Conservation (phyloP, 371 early-diverging fungal species). For the Apophysomyces sp. region DNA sequence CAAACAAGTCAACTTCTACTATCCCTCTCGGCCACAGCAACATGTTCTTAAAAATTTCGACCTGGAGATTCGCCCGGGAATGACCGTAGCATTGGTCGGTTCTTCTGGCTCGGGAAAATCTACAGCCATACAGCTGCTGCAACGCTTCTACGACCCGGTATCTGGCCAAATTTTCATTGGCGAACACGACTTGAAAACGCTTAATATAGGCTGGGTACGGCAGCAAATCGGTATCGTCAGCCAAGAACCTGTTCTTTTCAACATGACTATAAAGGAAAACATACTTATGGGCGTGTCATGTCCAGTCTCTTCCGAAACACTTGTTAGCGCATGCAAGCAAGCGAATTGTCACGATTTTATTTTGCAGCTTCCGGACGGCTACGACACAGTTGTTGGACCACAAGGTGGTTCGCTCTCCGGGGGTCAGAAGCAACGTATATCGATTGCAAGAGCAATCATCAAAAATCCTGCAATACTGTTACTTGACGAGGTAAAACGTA, state of each 20-base stretch:
- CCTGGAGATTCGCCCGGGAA: slow-evolving; percentile 59
- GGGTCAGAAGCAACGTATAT: slow-evolving; percentile 62
- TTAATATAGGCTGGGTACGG: slow-evolving; percentile 42
- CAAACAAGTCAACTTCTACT: slow-evolving; percentile 64
- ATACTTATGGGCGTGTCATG: slow-evolving; percentile 38
- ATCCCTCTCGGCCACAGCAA: slow-evolving; percentile 72
- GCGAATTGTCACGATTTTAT: slow-evolving; percentile 78
- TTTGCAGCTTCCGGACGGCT: slow-evolving; percentile 65
- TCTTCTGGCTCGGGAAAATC: slow-evolving; percentile 69
- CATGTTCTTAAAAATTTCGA: slow-evolving; percentile 62
- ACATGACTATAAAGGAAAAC: slow-evolving; percentile 27
- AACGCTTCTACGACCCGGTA: slow-evolving; percentile 64
- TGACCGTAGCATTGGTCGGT: slow-evolving; percentile 69
- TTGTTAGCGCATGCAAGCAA: slow-evolving; percentile 54
- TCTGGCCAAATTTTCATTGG: slow-evolving; percentile 50
- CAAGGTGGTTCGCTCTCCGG: slow-evolving; percentile 54
- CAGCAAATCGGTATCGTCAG: slow-evolving; percentile 45
- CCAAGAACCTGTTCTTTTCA: slow-evolving; percentile 67
- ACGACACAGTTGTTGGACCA: slow-evolving; percentile 70
- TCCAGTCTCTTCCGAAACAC: slow-evolving; percentile 23
- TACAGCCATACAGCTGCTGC: slow-evolving; percentile 60
- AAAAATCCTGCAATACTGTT: slow-evolving; percentile 59
- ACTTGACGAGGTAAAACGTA: slow-evolving; percentile 47
- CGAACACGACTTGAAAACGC: slow-evolving; percentile 33
- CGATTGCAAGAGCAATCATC: slow-evolving; percentile 75